These are phyloP conservation scores for Cladosporium sp. DNA, from an alignment of 2,329 filamentous ascomycete species.

Conservation along the genomic window DNA sequence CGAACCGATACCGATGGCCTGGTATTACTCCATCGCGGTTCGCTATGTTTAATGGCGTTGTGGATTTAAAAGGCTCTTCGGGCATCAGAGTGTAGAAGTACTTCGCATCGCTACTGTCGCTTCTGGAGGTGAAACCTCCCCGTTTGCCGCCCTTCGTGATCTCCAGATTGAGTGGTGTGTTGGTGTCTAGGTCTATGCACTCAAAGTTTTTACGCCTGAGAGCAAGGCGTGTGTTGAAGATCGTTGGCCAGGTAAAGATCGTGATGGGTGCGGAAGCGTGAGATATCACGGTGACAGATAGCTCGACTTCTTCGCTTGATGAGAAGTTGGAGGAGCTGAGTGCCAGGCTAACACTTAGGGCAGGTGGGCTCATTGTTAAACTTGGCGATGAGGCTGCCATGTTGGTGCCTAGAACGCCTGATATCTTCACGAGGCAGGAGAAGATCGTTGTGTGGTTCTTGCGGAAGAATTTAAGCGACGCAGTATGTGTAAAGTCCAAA, in stretches of 20 bases:
- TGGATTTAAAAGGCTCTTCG: not conserved
- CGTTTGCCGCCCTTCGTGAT: not conserved
- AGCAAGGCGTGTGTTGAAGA: constrained; percentile 24
- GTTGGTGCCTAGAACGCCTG: not conserved
- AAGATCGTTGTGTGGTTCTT: no score
- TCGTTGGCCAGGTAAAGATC: constrained; percentile 24
- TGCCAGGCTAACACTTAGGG: not conserved
- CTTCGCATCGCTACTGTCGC: not conserved
- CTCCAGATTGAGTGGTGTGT: not conserved
- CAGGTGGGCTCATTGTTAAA: no score
- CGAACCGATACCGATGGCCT: constrained; percentile 20
- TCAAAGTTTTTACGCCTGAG: constrained; percentile 23
- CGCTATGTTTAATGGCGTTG: not conserved
- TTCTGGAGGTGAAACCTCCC: not conserved
- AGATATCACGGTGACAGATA: not conserved
- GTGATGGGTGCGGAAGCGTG: constrained; percentile 24
- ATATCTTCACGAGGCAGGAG: not conserved
- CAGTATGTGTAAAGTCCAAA: no score
- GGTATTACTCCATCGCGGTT: constrained; percentile 2
- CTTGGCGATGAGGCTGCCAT: not conserved
- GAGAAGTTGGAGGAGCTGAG: not conserved
- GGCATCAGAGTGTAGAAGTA: not conserved
- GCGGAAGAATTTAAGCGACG: no score
- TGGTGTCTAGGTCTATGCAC: constrained; percentile 21
- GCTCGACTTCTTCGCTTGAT: not conserved